Evolutionary conservation across 805 yeast species (phyloP), one percentile per base, ranked within the genome.

Genomic region (Metschnikowia borealis): DNA sequence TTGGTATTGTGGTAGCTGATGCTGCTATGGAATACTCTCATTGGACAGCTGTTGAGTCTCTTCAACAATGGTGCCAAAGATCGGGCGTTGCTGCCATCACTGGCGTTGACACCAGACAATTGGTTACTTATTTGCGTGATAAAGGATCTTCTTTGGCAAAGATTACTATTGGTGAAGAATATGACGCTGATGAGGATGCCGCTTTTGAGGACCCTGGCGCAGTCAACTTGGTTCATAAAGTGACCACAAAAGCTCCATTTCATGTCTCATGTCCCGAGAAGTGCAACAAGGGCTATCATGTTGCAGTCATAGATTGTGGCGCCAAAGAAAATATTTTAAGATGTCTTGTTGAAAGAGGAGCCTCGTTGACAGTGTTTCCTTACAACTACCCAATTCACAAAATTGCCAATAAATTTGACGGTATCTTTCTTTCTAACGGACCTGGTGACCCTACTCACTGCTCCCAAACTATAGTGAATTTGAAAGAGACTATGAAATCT

Each of bases 371-470:
- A 3, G 98, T 94, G 14, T 86, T 94, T 80, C 99, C 99, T 47
- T 91, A 87, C 71, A 87, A 94, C 74, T 92, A 87, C 69, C 96
- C 96, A 57, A 82, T 94, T 58, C 91, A 92, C 64, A 85, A 88
- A 62, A 83, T 91, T 56, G 97, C 97, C 49, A 81, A 82, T 69
- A 87, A 86, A 69, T 94, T 91, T 63, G 99, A 94, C 65, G 99
- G 99, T 62, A 74, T 94, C 47, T 94, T 94, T 74, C 77, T 92
- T 58, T 91, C 97, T 48, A 94, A 94, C 70, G 99, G 99, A 75
- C 99, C 99, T 26, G 99, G 99, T 79, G 98, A 94, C 73, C 99
- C 99, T 49, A 81, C 94, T 35, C 88, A 87, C 52, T 78, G 94
- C 81, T 68, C 82, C 36, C 79, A 77, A n/a, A 81, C 89, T 51